Conservation (phyloP, 1,139 yeast genomes). For the Kodamaea ohmeri region DNA sequence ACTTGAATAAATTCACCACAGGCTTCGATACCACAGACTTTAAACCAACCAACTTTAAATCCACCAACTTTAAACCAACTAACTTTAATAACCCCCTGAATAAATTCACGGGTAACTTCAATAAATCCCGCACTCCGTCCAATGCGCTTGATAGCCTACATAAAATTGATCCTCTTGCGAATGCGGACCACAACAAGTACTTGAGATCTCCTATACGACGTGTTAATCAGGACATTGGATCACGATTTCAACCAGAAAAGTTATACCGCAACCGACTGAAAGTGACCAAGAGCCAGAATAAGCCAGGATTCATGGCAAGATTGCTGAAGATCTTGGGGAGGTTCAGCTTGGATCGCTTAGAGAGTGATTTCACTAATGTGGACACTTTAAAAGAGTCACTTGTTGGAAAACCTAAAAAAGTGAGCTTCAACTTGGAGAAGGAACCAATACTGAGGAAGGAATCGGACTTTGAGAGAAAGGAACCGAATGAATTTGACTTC, state of each 20-base stretch:
- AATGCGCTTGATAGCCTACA: background rate
- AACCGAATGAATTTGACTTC: slow-evolving; percentile 7
- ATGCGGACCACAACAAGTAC: slow-evolving; percentile 5
- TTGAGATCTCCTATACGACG: slow-evolving; percentile 12
- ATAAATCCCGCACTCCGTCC: background rate
- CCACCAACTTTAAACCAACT: no score
- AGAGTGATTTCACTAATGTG: slow-evolving; percentile 13
- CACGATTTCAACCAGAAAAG: slow-evolving; percentile 4
- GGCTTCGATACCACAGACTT: no score
- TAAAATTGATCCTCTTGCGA: background rate
- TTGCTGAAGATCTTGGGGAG: slow-evolving; percentile 13
- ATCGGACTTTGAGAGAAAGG: background rate
- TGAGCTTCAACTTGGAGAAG: background rate
- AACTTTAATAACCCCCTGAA: no score
- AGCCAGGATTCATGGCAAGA: slow-evolving; percentile 10
- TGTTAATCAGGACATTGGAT: slow-evolving; percentile 5
- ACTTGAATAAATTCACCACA: no score
- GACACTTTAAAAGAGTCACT: slow-evolving; percentile 11
- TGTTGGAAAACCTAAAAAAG: slow-evolving; percentile 1
- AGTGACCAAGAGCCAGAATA: slow-evolving; percentile 5
- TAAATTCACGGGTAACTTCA: no score
- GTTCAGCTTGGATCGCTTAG: slow-evolving; percentile 12
- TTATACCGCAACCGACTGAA: slow-evolving; percentile 8
- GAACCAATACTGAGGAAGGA: background rate
- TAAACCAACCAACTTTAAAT: no score